A percentile compares a stretch with the other conserved stretches of the same genome.
Evolutionary conservation across 768 basidiomycete species (phyloP).

Genomic region (Naganishia randhawae): DNA sequence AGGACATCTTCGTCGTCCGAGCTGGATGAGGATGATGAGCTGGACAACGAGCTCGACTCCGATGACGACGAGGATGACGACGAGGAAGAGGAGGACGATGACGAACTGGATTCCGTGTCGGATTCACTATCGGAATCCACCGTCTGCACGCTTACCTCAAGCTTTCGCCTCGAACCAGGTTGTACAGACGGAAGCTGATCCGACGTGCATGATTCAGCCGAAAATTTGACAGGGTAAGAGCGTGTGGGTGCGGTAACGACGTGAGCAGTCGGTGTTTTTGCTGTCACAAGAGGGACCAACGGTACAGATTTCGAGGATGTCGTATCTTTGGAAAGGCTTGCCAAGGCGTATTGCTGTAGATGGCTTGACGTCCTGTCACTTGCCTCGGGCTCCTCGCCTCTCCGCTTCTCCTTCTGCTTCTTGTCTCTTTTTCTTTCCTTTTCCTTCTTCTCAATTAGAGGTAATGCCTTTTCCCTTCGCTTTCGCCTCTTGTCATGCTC

Average conservation of each 20-base stretch:
- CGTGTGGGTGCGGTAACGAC: too few relatives aligned
- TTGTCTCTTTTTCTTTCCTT: background rate
- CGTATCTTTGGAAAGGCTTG: background rate
- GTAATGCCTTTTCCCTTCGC: background rate
- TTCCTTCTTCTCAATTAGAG: background rate
- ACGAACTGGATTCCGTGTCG: slow-evolving; percentile 9
- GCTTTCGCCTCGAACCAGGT: background rate
- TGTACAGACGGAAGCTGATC: background rate
- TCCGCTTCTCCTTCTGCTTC: background rate
- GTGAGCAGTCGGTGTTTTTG: background rate
- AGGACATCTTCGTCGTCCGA: background rate
- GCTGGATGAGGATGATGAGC: background rate
- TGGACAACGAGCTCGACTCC: slow-evolving; percentile 8
- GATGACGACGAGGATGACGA: slow-evolving; percentile 23
- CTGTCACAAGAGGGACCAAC: background rate
- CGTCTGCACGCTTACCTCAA: background rate
- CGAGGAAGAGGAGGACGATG: slow-evolving; percentile 20
- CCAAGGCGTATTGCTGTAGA: background rate
- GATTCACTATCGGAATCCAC: slow-evolving; percentile 10
- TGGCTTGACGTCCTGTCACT: background rate
- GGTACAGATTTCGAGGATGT: background rate
- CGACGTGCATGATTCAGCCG: too few relatives aligned
- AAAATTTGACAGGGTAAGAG: too few relatives aligned
- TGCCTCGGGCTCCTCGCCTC: background rate
- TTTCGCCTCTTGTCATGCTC: slow-evolving; percentile 19